phyloP scores from a whole-genome alignment of 106 monocot species.

The Gastrodia elata region DNA sequence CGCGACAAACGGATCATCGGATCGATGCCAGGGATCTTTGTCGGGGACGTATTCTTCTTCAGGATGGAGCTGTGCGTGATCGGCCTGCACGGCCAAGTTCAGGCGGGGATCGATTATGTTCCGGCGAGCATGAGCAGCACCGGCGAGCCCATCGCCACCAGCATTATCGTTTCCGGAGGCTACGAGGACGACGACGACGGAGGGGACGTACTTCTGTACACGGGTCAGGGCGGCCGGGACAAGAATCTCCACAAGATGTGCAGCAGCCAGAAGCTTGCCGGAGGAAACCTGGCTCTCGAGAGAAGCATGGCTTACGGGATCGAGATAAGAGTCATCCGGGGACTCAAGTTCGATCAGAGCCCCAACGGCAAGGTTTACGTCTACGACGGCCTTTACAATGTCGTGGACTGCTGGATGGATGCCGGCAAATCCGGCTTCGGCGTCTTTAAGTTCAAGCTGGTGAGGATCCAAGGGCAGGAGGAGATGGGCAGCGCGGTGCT shows the following conservation, averaged over 20 bases:
- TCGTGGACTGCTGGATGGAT: constrained; percentile 53
- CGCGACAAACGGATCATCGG: constrained; percentile 80
- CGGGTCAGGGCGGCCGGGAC: constrained; percentile 54
- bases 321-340: constrained; percentile 57
- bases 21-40: constrained; percentile 52
- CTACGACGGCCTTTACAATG: constrained; percentile 60
- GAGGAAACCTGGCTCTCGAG: constrained; percentile 60
- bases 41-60: constrained; percentile 84
- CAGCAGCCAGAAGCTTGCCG: constrained; percentile 40
- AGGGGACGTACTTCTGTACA: constrained; percentile 52
- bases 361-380: constrained; percentile 36
- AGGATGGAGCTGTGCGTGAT: constrained; percentile 83
- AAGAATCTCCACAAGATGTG: constrained; percentile 22
- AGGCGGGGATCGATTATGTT: constrained; percentile 77
- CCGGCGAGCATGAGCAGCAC: constrained; percentile 14
- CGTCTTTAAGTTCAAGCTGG: constrained; percentile 54
- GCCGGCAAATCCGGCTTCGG: constrained; percentile 57
- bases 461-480: constrained; percentile 49
- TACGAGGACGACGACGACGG: constrained; percentile 70
- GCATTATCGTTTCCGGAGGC: constrained; percentile 64
- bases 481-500: constrained; percentile 44
- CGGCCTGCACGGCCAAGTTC: constrained; percentile 85
- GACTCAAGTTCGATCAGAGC: constrained; percentile 27
- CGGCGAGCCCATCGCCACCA: constrained; percentile 59
- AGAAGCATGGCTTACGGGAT: constrained; percentile 55